Conservation (phyloP, 108 stramenopile species). For the Cyclotella distinguenda region DNA sequence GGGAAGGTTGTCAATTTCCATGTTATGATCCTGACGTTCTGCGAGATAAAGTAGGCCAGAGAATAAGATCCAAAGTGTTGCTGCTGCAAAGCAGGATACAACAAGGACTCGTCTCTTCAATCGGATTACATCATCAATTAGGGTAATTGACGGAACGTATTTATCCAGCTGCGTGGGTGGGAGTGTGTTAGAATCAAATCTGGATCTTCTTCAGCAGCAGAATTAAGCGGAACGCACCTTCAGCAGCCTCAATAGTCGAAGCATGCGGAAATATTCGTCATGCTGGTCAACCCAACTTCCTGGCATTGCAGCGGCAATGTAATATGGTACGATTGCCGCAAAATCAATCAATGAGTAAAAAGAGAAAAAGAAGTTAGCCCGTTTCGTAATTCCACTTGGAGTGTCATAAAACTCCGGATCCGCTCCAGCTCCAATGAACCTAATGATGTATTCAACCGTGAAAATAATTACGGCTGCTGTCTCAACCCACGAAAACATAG, state of each 20-base stretch:
- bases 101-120: conserved; percentile 65
- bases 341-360: conserved; percentile 89
- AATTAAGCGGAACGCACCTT: too few species aligned
- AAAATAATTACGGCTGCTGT: conserved; percentile 79
- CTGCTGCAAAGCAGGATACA: conserved; percentile 72
- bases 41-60: conserved; percentile 74
- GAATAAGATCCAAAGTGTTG: conserved; percentile 83
- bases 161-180: too few species aligned
- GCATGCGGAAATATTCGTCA: conserved; percentile 87
- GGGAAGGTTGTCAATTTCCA: conserved; percentile 72
- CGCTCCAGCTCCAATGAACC: conserved; percentile 71
- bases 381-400: conserved; percentile 33
- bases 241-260: conserved; percentile 82
- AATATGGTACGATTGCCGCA: conserved; percentile 84
- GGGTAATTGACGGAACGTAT: conserved; percentile 82
- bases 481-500: conserved; percentile 63
- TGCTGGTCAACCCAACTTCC: conserved; percentile 71
- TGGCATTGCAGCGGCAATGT: conserved; percentile 62
- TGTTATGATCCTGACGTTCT: conserved; percentile 68
- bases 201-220: too few species aligned
- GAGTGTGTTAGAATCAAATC: too few species aligned
- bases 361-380: conserved; percentile 69
- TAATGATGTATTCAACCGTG: conserved; percentile 84
- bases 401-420: conserved; percentile 64
- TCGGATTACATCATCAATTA: conserved; percentile 88